These are phyloP conservation scores for Gymnopus androsaceus DNA, from an alignment of 1,284 basidiomycete genomes.

Conservation along the genomic window DNA sequence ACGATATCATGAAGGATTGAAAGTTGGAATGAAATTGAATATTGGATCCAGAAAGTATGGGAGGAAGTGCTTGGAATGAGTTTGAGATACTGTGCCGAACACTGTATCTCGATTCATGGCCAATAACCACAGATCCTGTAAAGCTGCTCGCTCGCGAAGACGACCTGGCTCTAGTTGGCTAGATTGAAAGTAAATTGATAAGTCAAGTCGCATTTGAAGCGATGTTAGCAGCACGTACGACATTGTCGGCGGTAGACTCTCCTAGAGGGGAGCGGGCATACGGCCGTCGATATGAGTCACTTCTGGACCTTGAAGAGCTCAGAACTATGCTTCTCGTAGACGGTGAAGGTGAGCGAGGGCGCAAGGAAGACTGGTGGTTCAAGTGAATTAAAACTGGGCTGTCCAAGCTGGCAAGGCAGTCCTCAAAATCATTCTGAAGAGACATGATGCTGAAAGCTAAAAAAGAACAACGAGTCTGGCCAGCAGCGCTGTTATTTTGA, in stretches of 20 bases:
- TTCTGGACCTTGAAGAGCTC: background rate
- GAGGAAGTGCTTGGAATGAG: constrained; percentile 16
- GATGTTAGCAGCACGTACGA: background rate
- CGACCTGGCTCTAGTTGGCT: constrained; percentile 5
- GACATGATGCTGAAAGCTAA: background rate
- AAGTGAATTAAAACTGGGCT: constrained; percentile 5
- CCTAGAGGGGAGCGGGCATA: constrained; percentile 12
- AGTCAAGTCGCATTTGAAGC: background rate
- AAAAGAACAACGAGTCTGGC: background rate
- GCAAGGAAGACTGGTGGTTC: background rate
- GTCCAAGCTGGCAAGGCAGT: constrained; percentile 15
- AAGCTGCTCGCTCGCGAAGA: constrained; percentile 14
- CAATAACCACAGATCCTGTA: constrained; percentile 9
- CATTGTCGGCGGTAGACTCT: background rate
- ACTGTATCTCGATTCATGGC: constrained; percentile 11
- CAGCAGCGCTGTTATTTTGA: no score
- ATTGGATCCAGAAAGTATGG: constrained; percentile 10
- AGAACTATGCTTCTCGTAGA: background rate
- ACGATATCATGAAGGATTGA: constrained; percentile 18
- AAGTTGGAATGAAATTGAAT: constrained; percentile 16
- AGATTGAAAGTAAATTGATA: background rate
- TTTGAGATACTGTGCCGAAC: constrained; percentile 2
- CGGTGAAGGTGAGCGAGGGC: constrained; percentile 1
- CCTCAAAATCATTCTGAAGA: constrained; percentile 9
- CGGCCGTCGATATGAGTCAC: constrained; percentile 2